phyloP scores from a whole-genome alignment of 2,329 filamentous ascomycete species.

The Pseudogymnoascus sp. region DNA sequence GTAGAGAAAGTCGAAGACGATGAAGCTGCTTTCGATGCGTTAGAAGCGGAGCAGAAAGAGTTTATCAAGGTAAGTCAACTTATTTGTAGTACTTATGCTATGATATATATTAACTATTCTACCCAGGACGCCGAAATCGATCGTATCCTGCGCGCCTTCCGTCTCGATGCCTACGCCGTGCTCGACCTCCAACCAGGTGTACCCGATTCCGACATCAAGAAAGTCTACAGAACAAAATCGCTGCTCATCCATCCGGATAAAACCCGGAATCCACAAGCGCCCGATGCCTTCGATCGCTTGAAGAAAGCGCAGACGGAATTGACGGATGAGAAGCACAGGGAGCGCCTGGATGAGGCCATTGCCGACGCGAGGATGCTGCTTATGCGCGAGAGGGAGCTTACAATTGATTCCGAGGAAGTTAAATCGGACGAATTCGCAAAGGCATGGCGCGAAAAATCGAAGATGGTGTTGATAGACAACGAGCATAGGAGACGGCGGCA shows the following conservation, averaged over 20 bases:
- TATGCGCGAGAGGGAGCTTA: slow-evolving; percentile 92
- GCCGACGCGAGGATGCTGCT: slow-evolving; percentile 91
- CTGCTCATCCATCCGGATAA: slow-evolving; percentile 98
- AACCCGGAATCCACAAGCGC: slow-evolving; percentile 80
- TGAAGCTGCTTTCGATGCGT: slow-evolving; percentile 67
- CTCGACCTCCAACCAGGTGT: slow-evolving; percentile 94
- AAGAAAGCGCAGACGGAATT: slow-evolving; percentile 90
- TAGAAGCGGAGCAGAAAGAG: slow-evolving; percentile 80
- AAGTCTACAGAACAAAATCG: slow-evolving; percentile 92
- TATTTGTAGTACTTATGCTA: neutral
- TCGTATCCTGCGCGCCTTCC: slow-evolving; percentile 85
- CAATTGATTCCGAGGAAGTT: slow-evolving; percentile 76
- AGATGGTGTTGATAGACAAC: slow-evolving; percentile 84
- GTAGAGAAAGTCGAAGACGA: slow-evolving; percentile 42
- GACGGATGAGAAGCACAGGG: slow-evolving; percentile 88
- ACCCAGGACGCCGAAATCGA: slow-evolving; percentile 86
- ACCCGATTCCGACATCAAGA: slow-evolving; percentile 91
- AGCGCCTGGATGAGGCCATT: slow-evolving; percentile 84
- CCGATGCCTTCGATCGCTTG: slow-evolving; percentile 91
- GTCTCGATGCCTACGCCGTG: slow-evolving; percentile 76
- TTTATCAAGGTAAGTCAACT: slow-evolving; percentile 64
- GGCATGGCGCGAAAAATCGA: slow-evolving; percentile 85
- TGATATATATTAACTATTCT: slow-evolving; percentile 14
- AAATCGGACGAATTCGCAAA: slow-evolving; percentile 74
- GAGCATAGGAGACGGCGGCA: slow-evolving; percentile 78